phyloP scores from a whole-genome alignment of 2,329 filamentous ascomycete species.

The Fusarium fracticaudum region DNA sequence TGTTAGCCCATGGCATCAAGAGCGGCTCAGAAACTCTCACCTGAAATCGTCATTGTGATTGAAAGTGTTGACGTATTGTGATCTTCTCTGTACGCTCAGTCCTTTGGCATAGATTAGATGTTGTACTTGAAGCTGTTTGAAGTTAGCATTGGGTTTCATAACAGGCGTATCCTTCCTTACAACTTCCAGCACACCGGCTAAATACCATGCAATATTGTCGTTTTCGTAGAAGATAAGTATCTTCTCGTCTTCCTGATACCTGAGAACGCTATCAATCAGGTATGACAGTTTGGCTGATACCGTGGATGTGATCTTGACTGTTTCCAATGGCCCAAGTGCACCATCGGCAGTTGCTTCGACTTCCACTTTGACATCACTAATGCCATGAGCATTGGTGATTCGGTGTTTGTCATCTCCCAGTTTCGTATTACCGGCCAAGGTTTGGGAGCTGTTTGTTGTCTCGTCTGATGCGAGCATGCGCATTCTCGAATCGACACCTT shows the following conservation, averaged over 20 bases:
- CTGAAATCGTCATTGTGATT: conserved; percentile 73
- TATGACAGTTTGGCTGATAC: conserved; percentile 90
- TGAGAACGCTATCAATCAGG: conserved; percentile 76
- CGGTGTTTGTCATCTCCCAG: conserved; percentile 51
- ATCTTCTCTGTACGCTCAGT: conserved; percentile 68
- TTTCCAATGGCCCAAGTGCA: conserved; percentile 59
- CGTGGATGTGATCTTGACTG: conserved; percentile 77
- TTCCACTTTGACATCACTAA: conserved; percentile 38
- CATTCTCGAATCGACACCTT: conserved; percentile 51
- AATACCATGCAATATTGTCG: conserved; percentile 86
- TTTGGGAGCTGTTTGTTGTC: conserved; percentile 33
- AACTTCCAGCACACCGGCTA: conserved; percentile 83
- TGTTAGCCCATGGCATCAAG: not conserved
- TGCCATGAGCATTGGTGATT: conserved; percentile 46
- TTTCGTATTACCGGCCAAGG: conserved; percentile 55
- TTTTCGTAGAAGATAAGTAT: conserved; percentile 94
- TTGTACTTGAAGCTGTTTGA: conserved; percentile 61
- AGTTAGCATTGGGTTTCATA: conserved; percentile 5
- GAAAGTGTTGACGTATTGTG: conserved; percentile 82
- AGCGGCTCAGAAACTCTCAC: conserved; percentile 38
- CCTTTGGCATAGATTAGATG: conserved; percentile 75
- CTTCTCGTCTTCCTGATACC: conserved; percentile 78
- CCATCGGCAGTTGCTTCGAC: conserved; percentile 32
- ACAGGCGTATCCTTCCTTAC: conserved; percentile 47
- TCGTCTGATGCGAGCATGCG: conserved; percentile 40